Conservation (phyloP, 1,284 basidiomycete species). For the Porogramme epimiltina region DNA sequence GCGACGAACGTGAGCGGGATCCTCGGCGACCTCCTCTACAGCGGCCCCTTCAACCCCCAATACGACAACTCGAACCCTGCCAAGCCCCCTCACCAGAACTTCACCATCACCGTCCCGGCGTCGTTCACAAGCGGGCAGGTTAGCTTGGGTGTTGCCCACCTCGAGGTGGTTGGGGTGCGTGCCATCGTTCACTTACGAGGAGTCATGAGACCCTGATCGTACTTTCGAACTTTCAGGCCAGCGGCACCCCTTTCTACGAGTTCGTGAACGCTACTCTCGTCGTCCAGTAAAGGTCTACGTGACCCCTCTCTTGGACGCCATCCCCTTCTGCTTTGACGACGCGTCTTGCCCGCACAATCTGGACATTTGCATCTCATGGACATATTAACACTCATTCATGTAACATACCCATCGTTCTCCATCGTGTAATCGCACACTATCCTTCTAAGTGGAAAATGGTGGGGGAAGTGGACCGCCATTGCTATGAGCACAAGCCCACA, state of each 20-base stretch:
- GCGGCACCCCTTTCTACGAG: neutral
- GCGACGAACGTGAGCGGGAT: conserved; percentile 33
- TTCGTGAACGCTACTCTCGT: neutral
- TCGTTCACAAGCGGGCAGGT: conserved; percentile 32
- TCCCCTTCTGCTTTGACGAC: neutral
- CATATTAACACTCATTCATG: no score
- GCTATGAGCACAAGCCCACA: no score
- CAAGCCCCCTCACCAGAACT: conserved; percentile 52
- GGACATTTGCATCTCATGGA: no score
- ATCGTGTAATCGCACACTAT: no score
- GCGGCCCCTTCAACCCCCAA: conserved; percentile 44
- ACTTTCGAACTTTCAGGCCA: neutral
- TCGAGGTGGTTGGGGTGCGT: conserved; percentile 46
- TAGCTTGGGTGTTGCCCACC: conserved; percentile 43
- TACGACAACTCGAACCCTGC: conserved; percentile 9
- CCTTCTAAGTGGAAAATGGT: no score
- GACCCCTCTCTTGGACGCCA: no score
- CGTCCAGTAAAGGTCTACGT: neutral
- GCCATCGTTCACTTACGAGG: neutral
- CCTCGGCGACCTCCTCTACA: conserved; percentile 47
- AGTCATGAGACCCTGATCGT: neutral
- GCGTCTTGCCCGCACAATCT: neutral
- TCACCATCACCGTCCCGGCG: conserved; percentile 46
- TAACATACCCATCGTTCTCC: no score
- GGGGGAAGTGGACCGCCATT: no score